A percentile compares a stretch with the other conserved stretches of the same genome.
These are phyloP conservation scores for Leucocoprinus birnbaumii DNA, from an alignment of 768 basidiomycete species.

Conservation along the genomic window DNA sequence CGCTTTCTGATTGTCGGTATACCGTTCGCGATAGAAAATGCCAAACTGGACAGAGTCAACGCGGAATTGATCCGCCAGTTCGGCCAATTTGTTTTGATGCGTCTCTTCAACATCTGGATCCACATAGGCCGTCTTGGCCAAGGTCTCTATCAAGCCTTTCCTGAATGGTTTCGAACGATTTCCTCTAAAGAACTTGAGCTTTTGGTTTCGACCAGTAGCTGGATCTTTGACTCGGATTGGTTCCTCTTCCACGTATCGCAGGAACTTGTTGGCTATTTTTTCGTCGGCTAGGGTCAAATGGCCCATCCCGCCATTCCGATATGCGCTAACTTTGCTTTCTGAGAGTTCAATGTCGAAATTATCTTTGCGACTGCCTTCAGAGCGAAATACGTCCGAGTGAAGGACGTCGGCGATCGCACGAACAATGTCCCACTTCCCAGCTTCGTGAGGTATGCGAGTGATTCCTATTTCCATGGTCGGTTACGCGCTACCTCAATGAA, in stretches of 20 bases:
- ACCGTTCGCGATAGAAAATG: conserved; percentile 40
- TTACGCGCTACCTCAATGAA: conserved; percentile 6
- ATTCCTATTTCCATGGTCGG: conserved; percentile 39
- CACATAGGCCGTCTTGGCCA: conserved; percentile 55
- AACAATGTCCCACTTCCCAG: conserved; percentile 54
- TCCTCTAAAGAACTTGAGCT: conserved; percentile 31
- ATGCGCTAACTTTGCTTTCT: conserved; percentile 40
- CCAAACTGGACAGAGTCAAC: conserved; percentile 70
- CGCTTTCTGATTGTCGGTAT: conserved; percentile 23
- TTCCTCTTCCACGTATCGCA: conserved; percentile 37
- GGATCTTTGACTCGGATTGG: conserved; percentile 38
- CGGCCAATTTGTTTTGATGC: conserved; percentile 37
- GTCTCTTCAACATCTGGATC: conserved; percentile 53
- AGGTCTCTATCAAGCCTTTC: conserved; percentile 24
- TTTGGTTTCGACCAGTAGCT: conserved; percentile 18
- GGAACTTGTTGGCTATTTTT: conserved; percentile 41
- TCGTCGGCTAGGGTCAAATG: conserved; percentile 34
- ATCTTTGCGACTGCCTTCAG: conserved; percentile 32
- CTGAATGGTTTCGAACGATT: conserved; percentile 13
- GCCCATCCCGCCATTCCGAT: conserved; percentile 56
- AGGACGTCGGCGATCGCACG: conserved; percentile 52
- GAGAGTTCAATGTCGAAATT: conserved; percentile 66
- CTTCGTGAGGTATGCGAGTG: conserved; percentile 33
- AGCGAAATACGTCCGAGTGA: conserved; percentile 51
- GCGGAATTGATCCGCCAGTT: conserved; percentile 47